Base-by-base conservation (phyloP, 129 eudicot species). In the Lactuca saligna region DNA sequence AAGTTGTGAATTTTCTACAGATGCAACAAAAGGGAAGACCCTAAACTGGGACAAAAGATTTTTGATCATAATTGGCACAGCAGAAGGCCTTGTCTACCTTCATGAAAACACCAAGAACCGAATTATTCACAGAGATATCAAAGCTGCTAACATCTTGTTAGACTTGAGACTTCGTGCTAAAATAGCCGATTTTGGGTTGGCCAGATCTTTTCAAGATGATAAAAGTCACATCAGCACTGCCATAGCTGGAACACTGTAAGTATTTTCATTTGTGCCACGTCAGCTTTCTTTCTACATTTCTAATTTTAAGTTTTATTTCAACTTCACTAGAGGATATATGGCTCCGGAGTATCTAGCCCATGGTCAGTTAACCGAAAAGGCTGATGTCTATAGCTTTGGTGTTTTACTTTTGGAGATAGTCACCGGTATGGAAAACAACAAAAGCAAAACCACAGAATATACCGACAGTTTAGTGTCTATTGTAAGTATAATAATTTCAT, bases 161-260 rank as follows among this genome's bases (percentile, higher is more conserved):
- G 97, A 91, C 61, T 75, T 89, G 17, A 82, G 91, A 38, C 66
- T 86, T 49, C 86, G 84, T 12, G 93, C 96, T 5, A 91, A 88
- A 73, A 85, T 91, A 63, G 91, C 94, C n/a, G 96, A 91, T 82
- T 91, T 88, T 54, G 97, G 97, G 49, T 58, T 89, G 73, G 97
- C 95, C 11, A 82, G 97, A 72, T 84, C 95, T 49, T 90, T 90
- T 71, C 91, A 86, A 81, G 97, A 77, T 54, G 95, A 91, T 72
- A 79, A 83, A 65, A 87, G 92, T 61, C 92, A 91, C 72, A 91
- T 83, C 44, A 91, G 92, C 77, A 87, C 97, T 7, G 95, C 88
- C 59, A 87, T 85, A 62, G 95, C 95, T 13, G 95, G 95, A 75
- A 91, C 92, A 67, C 53, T 91, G 95, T 87, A 54, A 79, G 97